Evolutionary conservation across 306 rosid genomes (phyloP).

Genomic region (Albizia julibrissin): DNA sequence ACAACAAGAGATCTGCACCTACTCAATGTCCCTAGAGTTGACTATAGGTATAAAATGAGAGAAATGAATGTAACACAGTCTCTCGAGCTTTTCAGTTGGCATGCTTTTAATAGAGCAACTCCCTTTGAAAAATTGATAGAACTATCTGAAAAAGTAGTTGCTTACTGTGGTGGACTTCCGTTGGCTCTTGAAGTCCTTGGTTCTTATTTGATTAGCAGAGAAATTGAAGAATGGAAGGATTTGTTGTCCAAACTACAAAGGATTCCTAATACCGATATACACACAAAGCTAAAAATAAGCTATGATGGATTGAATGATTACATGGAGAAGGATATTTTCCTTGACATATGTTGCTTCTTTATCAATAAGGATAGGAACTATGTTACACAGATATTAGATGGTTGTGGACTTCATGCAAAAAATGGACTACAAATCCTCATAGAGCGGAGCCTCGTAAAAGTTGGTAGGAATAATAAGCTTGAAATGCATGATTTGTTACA

Average conservation of each 20-base stretch:
- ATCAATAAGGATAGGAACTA: conserved; percentile 9
- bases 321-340: conserved; percentile 17
- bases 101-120: conserved; percentile 5
- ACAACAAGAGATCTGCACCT: not conserved
- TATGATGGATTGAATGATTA: conserved; percentile 14
- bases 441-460: conserved; percentile 10
- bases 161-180: not conserved
- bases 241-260: not conserved
- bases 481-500: conserved; percentile 27
- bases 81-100: conserved; percentile 1
- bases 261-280: not conserved
- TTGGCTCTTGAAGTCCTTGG: conserved; percentile 19
- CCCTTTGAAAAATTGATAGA: not conserved
- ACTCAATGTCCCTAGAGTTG: not conserved
- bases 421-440: conserved; percentile 13
- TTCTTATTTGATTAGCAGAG: not conserved
- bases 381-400: conserved; percentile 4
- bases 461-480: conserved; percentile 20
- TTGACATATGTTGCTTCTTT: conserved; percentile 35
- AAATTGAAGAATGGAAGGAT: not conserved
- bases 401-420: not conserved
- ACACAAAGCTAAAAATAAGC: conserved; percentile 20
- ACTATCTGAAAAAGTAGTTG: not conserved
- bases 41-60: not conserved
- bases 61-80: conserved; percentile 11